Percentiles rank a stretch among this genome's conserved stretches.
Conservation (phyloP, 495 filamentous ascomycete species). For the Parathielavia hyrcaniae region DNA sequence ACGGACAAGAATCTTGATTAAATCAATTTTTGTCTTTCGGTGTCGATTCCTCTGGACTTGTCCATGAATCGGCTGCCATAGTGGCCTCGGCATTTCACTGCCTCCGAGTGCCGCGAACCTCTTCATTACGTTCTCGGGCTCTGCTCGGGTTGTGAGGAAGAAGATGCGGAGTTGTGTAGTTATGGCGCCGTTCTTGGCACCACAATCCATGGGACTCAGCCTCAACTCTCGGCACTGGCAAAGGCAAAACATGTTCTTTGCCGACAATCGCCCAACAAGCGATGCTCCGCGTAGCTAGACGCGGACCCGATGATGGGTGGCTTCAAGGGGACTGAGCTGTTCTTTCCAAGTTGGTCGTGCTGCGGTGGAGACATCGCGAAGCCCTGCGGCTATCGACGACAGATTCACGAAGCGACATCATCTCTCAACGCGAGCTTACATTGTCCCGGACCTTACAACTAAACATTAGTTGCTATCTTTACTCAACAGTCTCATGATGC, state of each 20-base stretch:
- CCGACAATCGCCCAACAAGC: too few species aligned
- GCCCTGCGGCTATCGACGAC: background rate
- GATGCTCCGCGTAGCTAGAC: too few species aligned
- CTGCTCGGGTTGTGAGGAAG: constrained; percentile 59
- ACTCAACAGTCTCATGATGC: constrained; percentile 5
- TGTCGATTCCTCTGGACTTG: constrained; percentile 58
- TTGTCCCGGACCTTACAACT: background rate
- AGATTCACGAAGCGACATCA: too few species aligned
- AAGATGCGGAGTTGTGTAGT: constrained; percentile 26
- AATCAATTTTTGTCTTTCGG: constrained; percentile 62
- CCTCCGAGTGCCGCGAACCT: constrained; percentile 72
- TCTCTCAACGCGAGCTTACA: background rate
- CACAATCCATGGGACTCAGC: too few species aligned
- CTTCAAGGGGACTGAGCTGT: too few species aligned
- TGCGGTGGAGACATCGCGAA: background rate
- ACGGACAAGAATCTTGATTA: constrained; percentile 71
- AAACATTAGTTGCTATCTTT: background rate
- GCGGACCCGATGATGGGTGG: too few species aligned
- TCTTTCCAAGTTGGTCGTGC: too few species aligned
- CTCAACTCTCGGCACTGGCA: too few species aligned
- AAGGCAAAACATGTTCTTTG: too few species aligned
- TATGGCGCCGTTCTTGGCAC: too few species aligned
- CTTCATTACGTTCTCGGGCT: constrained; percentile 49
- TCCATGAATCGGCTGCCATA: constrained; percentile 58
- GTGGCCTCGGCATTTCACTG: constrained; percentile 90